Evolutionary conservation across 805 yeast genomes (phyloP).

Genomic region (Metschnikowia picachoensis): DNA sequence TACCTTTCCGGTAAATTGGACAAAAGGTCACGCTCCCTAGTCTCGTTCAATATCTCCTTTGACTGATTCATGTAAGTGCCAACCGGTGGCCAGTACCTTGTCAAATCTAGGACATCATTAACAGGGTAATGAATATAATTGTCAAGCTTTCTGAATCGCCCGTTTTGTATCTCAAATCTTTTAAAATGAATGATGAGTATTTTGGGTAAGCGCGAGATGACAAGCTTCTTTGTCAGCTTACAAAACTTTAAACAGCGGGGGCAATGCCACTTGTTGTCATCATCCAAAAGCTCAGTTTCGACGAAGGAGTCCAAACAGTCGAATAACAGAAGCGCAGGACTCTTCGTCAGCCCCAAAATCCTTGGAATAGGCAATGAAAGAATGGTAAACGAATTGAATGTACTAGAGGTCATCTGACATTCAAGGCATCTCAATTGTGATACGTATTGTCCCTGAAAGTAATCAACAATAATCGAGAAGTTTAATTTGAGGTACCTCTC

Average conservation of each 20-base stretch:
- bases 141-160: slow-evolving; percentile 54
- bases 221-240: slow-evolving; percentile 62
- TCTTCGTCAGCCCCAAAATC: slow-evolving; percentile 21
- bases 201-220: slow-evolving; percentile 74
- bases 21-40: slow-evolving; percentile 42
- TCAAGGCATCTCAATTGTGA: slow-evolving; percentile 71
- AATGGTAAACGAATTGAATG: slow-evolving; percentile 78
- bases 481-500: slow-evolving; percentile 77
- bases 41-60: slow-evolving; percentile 27
- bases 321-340: slow-evolving; percentile 34
- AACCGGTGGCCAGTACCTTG: slow-evolving; percentile 65
- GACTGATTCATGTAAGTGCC: slow-evolving; percentile 23
- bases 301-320: slow-evolving; percentile 78
- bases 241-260: slow-evolving; percentile 65
- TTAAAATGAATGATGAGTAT: slow-evolving; percentile 81
- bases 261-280: slow-evolving; percentile 82
- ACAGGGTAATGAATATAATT: slow-evolving; percentile 67
- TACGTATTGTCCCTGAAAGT: slow-evolving; percentile 84
- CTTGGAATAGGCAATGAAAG: slow-evolving; percentile 77
- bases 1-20: slow-evolving; percentile 59
- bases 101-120: slow-evolving; percentile 51
- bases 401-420: slow-evolving; percentile 76
- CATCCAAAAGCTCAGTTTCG: slow-evolving; percentile 67
- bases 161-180: slow-evolving; percentile 57
- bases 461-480: slow-evolving; percentile 73